Evolutionary conservation across 192 early-diverging fungal species (phyloP).

Genomic region (Coemansia sp.): DNA sequence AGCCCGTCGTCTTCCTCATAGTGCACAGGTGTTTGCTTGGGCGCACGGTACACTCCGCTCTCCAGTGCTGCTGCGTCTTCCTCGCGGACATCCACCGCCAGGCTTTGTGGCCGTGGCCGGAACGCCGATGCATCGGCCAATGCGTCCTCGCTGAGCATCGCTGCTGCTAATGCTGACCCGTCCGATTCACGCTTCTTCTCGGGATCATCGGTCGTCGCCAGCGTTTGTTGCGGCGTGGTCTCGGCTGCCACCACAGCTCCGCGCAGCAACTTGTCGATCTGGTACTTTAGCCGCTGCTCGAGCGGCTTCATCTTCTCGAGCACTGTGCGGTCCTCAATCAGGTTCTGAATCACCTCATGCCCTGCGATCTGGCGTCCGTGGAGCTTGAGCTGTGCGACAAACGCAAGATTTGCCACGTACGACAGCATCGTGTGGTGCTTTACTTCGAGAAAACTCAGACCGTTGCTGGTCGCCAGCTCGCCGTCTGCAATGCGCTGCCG

Average conservation of each 20-base stretch:
- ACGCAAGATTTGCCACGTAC: slow-evolving; percentile 81
- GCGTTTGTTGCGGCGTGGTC: not conserved
- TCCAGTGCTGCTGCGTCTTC: slow-evolving; percentile 36
- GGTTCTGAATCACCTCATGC: slow-evolving; percentile 62
- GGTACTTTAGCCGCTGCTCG: slow-evolving; percentile 93
- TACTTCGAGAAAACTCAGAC: slow-evolving; percentile 87
- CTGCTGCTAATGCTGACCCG: slow-evolving; percentile 51
- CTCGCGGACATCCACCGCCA: slow-evolving; percentile 51
- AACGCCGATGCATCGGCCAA: slow-evolving; percentile 82
- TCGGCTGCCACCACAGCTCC: slow-evolving; percentile 52
- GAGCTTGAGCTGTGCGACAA: slow-evolving; percentile 76
- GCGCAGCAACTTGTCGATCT: slow-evolving; percentile 91
- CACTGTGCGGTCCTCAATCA: slow-evolving; percentile 81
- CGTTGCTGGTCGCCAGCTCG: slow-evolving; percentile 69
- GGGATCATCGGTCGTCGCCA: slow-evolving; percentile 34
- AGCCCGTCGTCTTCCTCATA: slow-evolving; percentile 71
- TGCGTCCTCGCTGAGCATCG: slow-evolving; percentile 36
- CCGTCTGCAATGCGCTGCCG: slow-evolving; percentile 52
- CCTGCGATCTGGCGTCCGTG: slow-evolving; percentile 64
- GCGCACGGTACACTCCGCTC: slow-evolving; percentile 79
- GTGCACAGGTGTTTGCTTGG: slow-evolving; percentile 79
- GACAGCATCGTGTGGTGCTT: slow-evolving; percentile 84
- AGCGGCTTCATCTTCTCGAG: slow-evolving; percentile 92
- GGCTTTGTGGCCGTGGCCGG: slow-evolving; percentile 80
- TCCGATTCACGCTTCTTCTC: slow-evolving; percentile 17